Evolutionary conservation across 2,329 filamentous ascomycete species (phyloP).

Genomic region (Dendryphion nanum): DNA sequence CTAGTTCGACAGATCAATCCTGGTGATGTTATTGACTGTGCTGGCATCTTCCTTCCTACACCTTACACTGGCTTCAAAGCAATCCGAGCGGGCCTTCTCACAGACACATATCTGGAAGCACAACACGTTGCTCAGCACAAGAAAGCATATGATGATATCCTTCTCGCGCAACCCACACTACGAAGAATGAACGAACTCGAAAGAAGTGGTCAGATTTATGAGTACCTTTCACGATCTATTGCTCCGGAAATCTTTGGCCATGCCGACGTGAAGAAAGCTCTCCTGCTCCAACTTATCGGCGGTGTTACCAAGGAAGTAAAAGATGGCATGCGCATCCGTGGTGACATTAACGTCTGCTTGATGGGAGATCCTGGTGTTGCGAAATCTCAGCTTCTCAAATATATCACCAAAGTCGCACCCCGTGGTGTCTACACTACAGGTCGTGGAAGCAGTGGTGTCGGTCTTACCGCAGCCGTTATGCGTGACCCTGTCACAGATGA

Average conservation of each 20-base stretch:
- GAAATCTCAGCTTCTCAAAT: conserved; percentile 97
- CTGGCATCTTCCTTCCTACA: conserved; percentile 93
- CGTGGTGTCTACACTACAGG: conserved; percentile 84
- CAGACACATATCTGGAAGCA: conserved; percentile 94
- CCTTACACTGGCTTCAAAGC: conserved; percentile 99
- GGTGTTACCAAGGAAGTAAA: conserved; percentile 96
- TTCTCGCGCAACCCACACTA: conserved; percentile 75
- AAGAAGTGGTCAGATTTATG: conserved; percentile 87
- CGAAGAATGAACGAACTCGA: conserved; percentile 83
- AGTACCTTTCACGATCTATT: conserved; percentile 92
- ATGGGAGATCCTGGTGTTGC: conserved; percentile 99
- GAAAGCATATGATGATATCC: conserved; percentile 93
- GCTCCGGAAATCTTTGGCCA: conserved; percentile 97
- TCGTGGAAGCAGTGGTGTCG: conserved; percentile 76
- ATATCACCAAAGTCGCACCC: conserved; percentile 96
- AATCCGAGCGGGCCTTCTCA: conserved; percentile 92
- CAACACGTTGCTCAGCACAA: conserved; percentile 95
- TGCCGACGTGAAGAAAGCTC: conserved; percentile 94
- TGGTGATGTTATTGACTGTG: conserved; percentile 90
- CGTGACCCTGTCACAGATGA: conserved; percentile 80
- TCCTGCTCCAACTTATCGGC: conserved; percentile 91
- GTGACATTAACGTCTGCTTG: conserved; percentile 96
- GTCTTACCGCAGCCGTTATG: conserved; percentile 81
- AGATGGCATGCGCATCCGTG: conserved; percentile 97
- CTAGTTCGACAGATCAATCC: conserved; percentile 86